Evolutionary conservation across 768 basidiomycete species (phyloP).

Genomic region (Gelatoporia subvermispora): DNA sequence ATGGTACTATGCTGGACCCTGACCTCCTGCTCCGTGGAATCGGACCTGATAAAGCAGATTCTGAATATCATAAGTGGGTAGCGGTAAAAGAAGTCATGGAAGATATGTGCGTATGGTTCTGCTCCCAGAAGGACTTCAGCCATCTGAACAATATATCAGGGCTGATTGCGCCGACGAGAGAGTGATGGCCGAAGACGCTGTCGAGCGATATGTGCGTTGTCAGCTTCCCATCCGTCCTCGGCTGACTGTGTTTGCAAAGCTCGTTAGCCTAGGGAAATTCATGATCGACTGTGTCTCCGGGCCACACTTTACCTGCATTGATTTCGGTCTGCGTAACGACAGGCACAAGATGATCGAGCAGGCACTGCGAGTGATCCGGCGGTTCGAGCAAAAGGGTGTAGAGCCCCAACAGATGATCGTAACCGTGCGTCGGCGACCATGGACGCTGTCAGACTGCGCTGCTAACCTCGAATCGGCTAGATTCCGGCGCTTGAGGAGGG

Average conservation of each 20-base stretch:
- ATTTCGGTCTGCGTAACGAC: slow-evolving; percentile 41
- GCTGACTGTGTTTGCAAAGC: slow-evolving; percentile 28
- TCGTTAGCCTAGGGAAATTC: slow-evolving; percentile 44
- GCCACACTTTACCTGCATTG: slow-evolving; percentile 46
- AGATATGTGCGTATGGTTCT: not conserved
- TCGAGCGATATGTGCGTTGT: slow-evolving; percentile 28
- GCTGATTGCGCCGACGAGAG: not conserved
- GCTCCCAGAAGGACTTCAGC: not conserved
- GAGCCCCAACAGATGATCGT: slow-evolving; percentile 39
- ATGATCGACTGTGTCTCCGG: slow-evolving; percentile 42
- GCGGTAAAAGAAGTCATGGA: not conserved
- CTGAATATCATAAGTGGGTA: not conserved
- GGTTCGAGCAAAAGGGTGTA: slow-evolving; percentile 39
- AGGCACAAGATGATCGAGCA: slow-evolving; percentile 34
- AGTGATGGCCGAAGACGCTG: slow-evolving; percentile 5
- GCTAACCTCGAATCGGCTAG: slow-evolving; percentile 23
- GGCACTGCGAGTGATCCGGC: slow-evolving; percentile 35
- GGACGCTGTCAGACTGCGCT: not conserved
- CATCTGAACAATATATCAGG: not conserved
- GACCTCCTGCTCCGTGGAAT: not conserved
- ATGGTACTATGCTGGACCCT: not conserved
- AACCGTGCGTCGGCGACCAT: slow-evolving; percentile 35
- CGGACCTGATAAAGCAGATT: not conserved
- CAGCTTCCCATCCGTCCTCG: not conserved
- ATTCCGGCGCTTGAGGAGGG: slow-evolving; percentile 57